phyloP scores from a whole-genome alignment of 495 filamentous ascomycete species.

The Xylaria cubensis region DNA sequence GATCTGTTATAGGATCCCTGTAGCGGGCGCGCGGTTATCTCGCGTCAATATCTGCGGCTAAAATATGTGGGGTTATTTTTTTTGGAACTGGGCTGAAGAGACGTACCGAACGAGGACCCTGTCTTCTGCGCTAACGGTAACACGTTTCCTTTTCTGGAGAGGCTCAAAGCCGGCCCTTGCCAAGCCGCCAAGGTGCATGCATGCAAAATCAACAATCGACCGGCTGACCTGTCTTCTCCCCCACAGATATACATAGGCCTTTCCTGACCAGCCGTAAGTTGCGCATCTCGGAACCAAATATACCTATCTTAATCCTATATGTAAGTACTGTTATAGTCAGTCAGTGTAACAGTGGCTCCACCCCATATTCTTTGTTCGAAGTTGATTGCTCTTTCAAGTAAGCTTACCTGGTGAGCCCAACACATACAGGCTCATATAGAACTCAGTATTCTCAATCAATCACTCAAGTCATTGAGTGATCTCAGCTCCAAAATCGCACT shows the following conservation, averaged over 20 bases:
- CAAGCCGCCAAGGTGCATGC: conserved; percentile 24
- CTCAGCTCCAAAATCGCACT: background rate
- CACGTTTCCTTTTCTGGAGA: conserved; percentile 27
- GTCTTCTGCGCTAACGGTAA: conserved; percentile 20
- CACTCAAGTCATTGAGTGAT: background rate
- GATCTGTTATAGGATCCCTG: conserved; percentile 26
- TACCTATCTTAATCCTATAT: background rate
- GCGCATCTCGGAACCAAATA: background rate
- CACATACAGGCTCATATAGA: background rate
- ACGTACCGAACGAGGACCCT: conserved; percentile 24
- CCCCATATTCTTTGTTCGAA: background rate
- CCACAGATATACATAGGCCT: conserved; percentile 3
- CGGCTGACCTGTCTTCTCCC: conserved; percentile 24
- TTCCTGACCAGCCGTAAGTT: background rate
- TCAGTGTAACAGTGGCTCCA: background rate
- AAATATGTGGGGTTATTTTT: conserved; percentile 16
- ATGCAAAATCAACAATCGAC: conserved; percentile 22
- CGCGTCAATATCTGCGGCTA: conserved; percentile 30
- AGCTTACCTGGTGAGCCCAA: background rate
- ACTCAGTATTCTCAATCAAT: background rate
- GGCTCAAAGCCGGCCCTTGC: conserved; percentile 26
- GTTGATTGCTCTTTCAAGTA: background rate
- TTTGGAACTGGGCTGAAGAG: conserved; percentile 18
- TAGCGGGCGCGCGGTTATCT: conserved; percentile 25
- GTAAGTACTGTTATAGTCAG: background rate